Base-by-base conservation (phyloP, 2,329 filamentous ascomycete species). In the Setomelanomma holmii region DNA sequence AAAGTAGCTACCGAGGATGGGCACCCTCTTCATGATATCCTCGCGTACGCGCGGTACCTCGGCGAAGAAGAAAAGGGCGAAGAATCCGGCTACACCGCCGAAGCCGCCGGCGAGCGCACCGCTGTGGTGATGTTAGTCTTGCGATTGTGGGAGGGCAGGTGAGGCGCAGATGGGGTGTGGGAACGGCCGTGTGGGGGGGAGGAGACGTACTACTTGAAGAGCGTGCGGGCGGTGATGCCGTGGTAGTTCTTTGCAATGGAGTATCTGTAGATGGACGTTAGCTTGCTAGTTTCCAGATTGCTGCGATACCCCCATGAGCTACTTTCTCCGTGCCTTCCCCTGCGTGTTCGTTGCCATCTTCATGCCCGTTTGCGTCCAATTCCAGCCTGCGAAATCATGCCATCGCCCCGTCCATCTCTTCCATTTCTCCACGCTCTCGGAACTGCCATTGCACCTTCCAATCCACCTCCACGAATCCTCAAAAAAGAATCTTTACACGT, bases 21-120 rank as follows among this genome's bases (percentile, higher is more conserved):
- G 85, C 21, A 87, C 66, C 75, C 85, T 82, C 74, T 81, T 78
- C 71, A 86, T 78, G 61, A 88, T 84, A 69, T 88, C 85, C 64
- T 82, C 79, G 68, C 84, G 79, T 40, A 88, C 83, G 67, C 80
- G 81, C 53, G 85, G 85, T 21, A 88, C 79, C 64, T 86, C 85
- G 64, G 83, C 82, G 76, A 87, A 84, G 80, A 88, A 85, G 78
- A 84, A 87, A 63, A 88, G 70, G 33, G 82, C 83, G 73, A 84
- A 84, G 69, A 84, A 76, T 58, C 82, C 85, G 36, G 82, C 79
- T 40, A 80, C 78, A 56, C 79, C 82, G 60, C 83, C 85, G 74
- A 87, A 86, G 40, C 78, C 78, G 47, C 75, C 80, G 39, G 79
- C 81, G 43, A 85, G 78, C 47, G 52, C 51, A 54, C 72, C 73